phyloP scores from a whole-genome alignment of 208 protist genomes.

The Balamuthia mandrillaris region DNA sequence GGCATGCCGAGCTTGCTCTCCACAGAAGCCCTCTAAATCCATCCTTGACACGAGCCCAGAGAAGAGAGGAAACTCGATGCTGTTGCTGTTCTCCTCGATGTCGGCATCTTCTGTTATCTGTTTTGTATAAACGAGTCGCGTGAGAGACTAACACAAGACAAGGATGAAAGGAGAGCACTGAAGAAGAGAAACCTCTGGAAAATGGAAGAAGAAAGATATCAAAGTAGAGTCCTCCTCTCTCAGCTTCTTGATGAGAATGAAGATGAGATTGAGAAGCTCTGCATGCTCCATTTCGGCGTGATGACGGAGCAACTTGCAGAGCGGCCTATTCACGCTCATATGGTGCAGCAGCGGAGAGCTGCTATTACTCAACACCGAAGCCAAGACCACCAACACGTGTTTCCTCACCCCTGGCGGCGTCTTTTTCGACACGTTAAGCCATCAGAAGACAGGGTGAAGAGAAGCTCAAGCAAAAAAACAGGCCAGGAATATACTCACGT shows the following conservation, averaged over 20 bases:
- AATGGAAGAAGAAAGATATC: not conserved
- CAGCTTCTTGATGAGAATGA: not conserved
- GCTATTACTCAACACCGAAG: constrained; percentile 2
- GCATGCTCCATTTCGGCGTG: not conserved
- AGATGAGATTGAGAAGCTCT: not conserved
- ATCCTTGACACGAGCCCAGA: not conserved
- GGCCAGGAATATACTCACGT: not conserved
- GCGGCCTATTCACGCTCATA: constrained; percentile 3
- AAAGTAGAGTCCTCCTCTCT: not conserved
- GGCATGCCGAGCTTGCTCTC: not conserved
- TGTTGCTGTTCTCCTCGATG: not conserved
- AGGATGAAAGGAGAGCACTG: too few species aligned
- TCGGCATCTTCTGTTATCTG: not conserved
- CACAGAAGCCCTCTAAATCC: not conserved
- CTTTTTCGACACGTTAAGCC: not conserved
- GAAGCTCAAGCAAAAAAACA: not conserved
- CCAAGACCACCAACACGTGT: not conserved
- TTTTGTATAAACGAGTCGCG: not conserved
- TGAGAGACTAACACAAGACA: too few species aligned
- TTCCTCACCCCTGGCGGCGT: not conserved
- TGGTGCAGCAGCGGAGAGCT: not conserved
- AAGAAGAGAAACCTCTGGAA: not conserved
- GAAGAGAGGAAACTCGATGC: not conserved
- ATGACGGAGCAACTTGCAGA: not conserved
- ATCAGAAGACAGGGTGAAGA: not conserved